Conservation (phyloP, 495 filamentous ascomycete genomes). For the Ascodesmis nigricans region DNA sequence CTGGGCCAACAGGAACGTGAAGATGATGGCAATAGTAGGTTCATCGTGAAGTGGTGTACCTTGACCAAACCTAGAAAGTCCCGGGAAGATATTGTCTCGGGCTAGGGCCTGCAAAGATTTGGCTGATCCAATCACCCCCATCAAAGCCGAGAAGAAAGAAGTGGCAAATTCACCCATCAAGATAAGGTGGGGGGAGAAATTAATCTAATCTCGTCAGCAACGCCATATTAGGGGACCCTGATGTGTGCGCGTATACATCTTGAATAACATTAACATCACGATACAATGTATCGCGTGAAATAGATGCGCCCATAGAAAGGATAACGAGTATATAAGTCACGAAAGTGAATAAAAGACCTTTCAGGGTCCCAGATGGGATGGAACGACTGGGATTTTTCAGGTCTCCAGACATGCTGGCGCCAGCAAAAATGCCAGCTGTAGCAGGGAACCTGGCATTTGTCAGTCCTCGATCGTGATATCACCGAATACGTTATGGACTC, state of each 20-base stretch:
- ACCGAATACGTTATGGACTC: no score
- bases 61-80: conserved; percentile 50
- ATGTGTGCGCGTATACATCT: conserved; percentile 27
- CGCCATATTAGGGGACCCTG: neutral
- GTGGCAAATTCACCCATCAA: conserved; percentile 66
- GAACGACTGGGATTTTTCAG: conserved; percentile 62
- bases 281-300: conserved; percentile 51
- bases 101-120: conserved; percentile 73
- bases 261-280: conserved; percentile 60
- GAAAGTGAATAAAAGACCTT: conserved; percentile 55
- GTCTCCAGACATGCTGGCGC: conserved; percentile 84
- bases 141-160: conserved; percentile 63
- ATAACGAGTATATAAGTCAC: conserved; percentile 56
- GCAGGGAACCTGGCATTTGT: no score
- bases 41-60: conserved; percentile 56
- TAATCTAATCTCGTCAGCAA: conserved; percentile 28
- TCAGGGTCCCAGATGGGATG: conserved; percentile 62
- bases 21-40: conserved; percentile 51
- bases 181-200: conserved; percentile 46
- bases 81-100: conserved; percentile 57
- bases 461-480: no score
- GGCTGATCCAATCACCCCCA: conserved; percentile 74
- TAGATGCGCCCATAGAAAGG: conserved; percentile 55
- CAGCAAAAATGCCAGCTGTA: conserved; percentile 44
- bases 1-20: conserved; percentile 57